Base-by-base conservation (phyloP, 768 basidiomycete genomes). In the Termitomyces sp. region DNA sequence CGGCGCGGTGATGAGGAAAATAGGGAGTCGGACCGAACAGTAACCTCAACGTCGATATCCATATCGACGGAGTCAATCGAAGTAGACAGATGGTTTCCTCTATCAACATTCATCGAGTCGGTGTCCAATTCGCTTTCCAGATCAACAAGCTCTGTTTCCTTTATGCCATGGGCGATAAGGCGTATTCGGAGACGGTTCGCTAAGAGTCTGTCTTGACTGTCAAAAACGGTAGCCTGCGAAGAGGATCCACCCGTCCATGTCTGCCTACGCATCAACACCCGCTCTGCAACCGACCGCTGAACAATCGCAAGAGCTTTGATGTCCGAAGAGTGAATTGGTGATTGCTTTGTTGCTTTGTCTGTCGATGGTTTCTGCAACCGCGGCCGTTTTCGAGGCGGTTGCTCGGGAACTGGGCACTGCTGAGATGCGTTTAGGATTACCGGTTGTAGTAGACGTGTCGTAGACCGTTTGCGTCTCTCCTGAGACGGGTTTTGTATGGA, bases 371-470 rank as follows among this genome's bases (percentile, higher is more conserved):
- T 62, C 28, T 62, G 58, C 36, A 66, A 50, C 2, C 65, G 60
- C 13, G 65, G 63, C 3, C 65, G 63, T 51, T 66, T 66, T 24
- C 65, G 54, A n/a, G 63, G 63, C 33, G 63, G 65, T 52, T 64
- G 65, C 22, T 60, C 56, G 40, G 51, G 55, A 28, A 33, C 47
- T 52, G 60, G 43, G 41, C 56, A 48, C 38, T 16, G 44, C 26
- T 58, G 55, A 30, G 57, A 13, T 22, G 44, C n/a, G 24, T 26
- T 32, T 28, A 47, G 28, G 22, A 28, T n/a, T 8, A 20, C 35
- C 9, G 61, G 59, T 24, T 49, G 48, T 0, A 36, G 46, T 5
- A 60, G 52, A 7, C 58, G 55, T 24, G 58, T 36, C 14, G 64
- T 65, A 3, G 60, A 54, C 7, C 64, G 60, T 48, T 59, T 60